Evolutionary conservation across 1,139 yeast genomes (phyloP).

Genomic region (Hyphopichia wangnamkhiaoensis): DNA sequence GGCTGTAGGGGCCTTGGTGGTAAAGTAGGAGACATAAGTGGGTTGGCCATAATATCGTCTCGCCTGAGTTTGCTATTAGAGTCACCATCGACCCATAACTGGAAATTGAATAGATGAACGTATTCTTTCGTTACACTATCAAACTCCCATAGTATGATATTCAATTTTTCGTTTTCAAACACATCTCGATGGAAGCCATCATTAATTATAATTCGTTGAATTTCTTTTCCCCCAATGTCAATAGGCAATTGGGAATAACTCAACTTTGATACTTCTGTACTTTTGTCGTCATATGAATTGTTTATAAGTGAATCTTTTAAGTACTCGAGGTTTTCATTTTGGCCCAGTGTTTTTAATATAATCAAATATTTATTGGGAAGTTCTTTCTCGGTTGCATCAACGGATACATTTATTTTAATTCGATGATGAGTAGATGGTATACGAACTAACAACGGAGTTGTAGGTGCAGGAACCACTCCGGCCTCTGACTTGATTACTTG

Average conservation of each 20-base stretch:
- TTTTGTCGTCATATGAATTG: constrained; percentile 5
- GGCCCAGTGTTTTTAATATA: constrained; percentile 26
- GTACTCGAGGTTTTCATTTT: constrained; percentile 10
- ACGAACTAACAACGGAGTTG: constrained; percentile 29
- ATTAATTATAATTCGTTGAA: constrained; percentile 32
- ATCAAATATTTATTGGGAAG: constrained; percentile 20
- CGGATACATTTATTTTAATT: constrained; percentile 29
- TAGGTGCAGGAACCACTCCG: constrained; percentile 4
- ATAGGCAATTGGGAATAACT: constrained; percentile 28
- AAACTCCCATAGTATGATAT: constrained; percentile 32
- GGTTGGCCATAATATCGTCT: background rate
- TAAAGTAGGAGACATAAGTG: background rate
- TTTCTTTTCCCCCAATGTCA: constrained; percentile 15
- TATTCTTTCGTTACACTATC: constrained; percentile 19
- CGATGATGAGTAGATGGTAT: constrained; percentile 22
- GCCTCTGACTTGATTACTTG: background rate
- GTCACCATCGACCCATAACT: constrained; percentile 30
- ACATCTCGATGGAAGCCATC: constrained; percentile 24
- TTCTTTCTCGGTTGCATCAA: constrained; percentile 13
- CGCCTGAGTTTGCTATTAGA: background rate
- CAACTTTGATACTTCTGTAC: constrained; percentile 29
- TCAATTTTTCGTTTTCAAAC: constrained; percentile 22
- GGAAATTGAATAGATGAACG: constrained; percentile 26
- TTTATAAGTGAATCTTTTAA: constrained; percentile 10
- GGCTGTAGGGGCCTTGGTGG: background rate